Base-by-base conservation (phyloP, 73 alveolate species). In the Diophrys appendiculata region DNA sequence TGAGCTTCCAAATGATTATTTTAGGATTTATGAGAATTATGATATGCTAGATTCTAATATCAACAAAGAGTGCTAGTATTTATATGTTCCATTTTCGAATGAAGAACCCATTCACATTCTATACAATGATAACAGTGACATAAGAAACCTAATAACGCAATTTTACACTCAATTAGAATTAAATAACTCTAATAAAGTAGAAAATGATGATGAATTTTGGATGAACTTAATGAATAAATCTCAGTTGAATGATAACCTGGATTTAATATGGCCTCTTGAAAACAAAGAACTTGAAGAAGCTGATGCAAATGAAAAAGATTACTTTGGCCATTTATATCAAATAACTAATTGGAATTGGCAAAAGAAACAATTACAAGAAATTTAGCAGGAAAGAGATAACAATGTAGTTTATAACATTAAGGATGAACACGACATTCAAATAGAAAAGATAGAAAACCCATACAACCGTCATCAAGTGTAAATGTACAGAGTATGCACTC, bases 11-110 rank as follows among this genome's bases (percentile, higher is more conserved):
- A 53, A 34, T 18, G 52, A 27, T 32, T 34, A 14, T 71, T 26
- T 82, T 3, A 72, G 90, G 52, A 72, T 82, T 18, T 82, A 82
- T 34, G 90, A 82, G 75, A 72, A 65, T 28, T 54, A 35, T 25
- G 74, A 18, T 25, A 25, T 71, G 56, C 31, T 82, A 2, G 90
- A 82, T 34, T 25, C 78, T 27, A 33, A 33, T 33, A 82, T 82
- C 24, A 2, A 27, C 29, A 52, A 80, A 5, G 2, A 43, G 25
- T 54, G 70, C 65, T 54, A 65, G 28, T 82, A 82, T 34, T 65
- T 82, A 29, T 29, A 27, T 30, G n/a, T 43, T 43, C 60, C 5
- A 11, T 18, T 43, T 18, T 1, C 73, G 31, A 2, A 72, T 11
- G 90, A 84, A 2, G 25, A 32, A 54, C 54, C 43, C 23, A 28